Evolutionary conservation across 2,329 filamentous ascomycete genomes (phyloP), one percentile per base, ranked within the genome.

Genomic region (Macroventuria anomochaeta): DNA sequence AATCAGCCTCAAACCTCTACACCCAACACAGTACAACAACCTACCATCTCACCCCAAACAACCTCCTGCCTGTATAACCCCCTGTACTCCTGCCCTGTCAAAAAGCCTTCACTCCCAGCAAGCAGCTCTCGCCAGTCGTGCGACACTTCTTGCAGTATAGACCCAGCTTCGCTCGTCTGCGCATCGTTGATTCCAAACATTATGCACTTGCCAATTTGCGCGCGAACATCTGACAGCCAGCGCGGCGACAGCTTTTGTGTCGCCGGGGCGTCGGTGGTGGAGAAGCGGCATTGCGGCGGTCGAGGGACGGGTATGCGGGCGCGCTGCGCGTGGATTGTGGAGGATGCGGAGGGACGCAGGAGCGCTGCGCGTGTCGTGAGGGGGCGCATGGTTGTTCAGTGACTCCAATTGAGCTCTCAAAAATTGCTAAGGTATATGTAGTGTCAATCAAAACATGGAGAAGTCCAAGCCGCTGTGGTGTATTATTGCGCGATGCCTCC

Each of bases 21-120:
- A 10, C 18, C 33, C 20, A 21, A 42, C n/a, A 25, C 34, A 20
- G 13, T 25, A 11, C 8, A 25, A 42, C 25, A 78, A 75, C 59
- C 40, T 76, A 91, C 90, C 88, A 92, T 91, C 72, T 96, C 91
- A 25, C 91, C 92, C 91, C 90, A 96, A 0, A 85, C 86, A 20
- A 96, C 87, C 59, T 82, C 80, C 55, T 90, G 86, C 46, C 81
- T 78, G 58, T 85, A 84, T 28, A 93, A 69, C 0, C 89, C 85
- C 38, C 81, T 84, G 43, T 85, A 80, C 61, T 83, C 81, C 54
- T 81, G 79, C 10, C 80, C 82, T 0, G 87, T 89, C 58, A 95
- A 73, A 71, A 86, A 96, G 0, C 91, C 90, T 66, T 93, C 88
- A 52, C 85, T 86, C 0, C 89, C 90, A 0, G 87, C 89, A 25